Conservation (phyloP, 306 rosid genomes). For the Glycine latifolia region DNA sequence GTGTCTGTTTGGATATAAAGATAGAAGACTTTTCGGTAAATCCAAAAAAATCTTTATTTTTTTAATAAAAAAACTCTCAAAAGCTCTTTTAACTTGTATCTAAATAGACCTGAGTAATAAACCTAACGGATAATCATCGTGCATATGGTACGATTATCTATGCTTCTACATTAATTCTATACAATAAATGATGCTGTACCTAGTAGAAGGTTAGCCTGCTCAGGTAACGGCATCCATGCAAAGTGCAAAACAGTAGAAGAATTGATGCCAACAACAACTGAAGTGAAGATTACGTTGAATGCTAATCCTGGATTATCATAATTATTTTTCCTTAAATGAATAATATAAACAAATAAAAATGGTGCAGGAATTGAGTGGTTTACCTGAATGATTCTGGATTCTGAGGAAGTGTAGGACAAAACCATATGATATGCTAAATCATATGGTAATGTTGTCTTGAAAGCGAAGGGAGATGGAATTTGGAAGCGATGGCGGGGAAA, state of each 20-base stretch:
- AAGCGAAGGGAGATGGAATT: not conserved
- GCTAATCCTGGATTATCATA: not conserved
- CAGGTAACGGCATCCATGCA: not conserved
- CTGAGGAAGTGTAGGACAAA: constrained; percentile 23
- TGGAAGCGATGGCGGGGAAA: constrained; percentile 6
- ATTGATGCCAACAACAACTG: not conserved
- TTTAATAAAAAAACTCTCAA: too few species aligned
- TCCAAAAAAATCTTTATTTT: too few species aligned
- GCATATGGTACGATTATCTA: not conserved
- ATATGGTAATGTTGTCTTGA: not conserved
- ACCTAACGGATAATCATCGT: not conserved
- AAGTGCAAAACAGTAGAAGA: constrained; percentile 15
- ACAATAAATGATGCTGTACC: too few species aligned
- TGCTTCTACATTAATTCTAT: too few species aligned
- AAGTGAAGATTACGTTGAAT: too few species aligned
- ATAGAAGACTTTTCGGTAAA: too few species aligned
- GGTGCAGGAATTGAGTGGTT: constrained; percentile 33
- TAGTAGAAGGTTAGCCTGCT: not conserved
- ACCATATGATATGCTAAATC: constrained; percentile 20
- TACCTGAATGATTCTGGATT: constrained; percentile 35
- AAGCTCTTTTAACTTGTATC: too few species aligned
- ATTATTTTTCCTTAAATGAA: too few species aligned
- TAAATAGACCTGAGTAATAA: not conserved
- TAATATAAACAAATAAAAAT: not conserved
- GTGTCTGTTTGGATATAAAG: too few species aligned